Base-by-base conservation (phyloP, 2,329 filamentous ascomycete species). In the Lecanoromycetidae sp. region DNA sequence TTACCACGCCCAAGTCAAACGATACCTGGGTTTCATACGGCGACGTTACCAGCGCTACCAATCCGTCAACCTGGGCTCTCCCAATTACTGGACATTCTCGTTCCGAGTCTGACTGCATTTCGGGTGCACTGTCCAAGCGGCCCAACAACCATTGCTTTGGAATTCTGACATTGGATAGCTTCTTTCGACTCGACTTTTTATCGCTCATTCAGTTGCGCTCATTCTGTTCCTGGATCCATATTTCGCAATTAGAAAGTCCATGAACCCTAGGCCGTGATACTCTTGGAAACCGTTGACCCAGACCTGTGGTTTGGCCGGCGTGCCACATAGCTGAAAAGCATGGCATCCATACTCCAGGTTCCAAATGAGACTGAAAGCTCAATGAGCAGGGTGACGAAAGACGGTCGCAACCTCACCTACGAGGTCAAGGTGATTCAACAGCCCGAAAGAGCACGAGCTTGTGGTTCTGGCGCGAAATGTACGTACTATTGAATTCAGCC, bases 391-490 rank as follows among this genome's bases (percentile, higher is more conserved):
- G 55, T 57, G 17, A 51, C 54, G 5, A 56, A 52, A 44, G 54
- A 54, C 25, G 52, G 54, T 27, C 40, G 44, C 32, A 43, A 48
- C 15, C 40, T 54, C 4, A 52, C 47, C 23, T 56, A 54, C 33
- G 45, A 52, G 32, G 34, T 54, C 64, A 79, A 77, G 50, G 87
- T 96, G 47, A 80, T 95, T 57, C 91, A 98, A 67, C 87, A 96
- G 63, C 91, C 91, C 17, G 84, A 94, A 68, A 84, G 88, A 59
- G 90, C 91, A 41, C 78, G 91, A 71, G 91, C 91, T 46, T 98
- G 91, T 64, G 91, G 91, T 59, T 88, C 87, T 46, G 91, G 91
- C 51, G 87, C 87, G 45, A 96, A 96, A 70, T 94, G 87, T 94
- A 74, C 66, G 82, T 56, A 13, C 22, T 36, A 49, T 23, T 15